A percentile compares a stretch with the other conserved stretches of the same genome.
These are phyloP conservation scores for Viola odorata DNA, from an alignment of 345 rosid genomes.

Conservation along the genomic window DNA sequence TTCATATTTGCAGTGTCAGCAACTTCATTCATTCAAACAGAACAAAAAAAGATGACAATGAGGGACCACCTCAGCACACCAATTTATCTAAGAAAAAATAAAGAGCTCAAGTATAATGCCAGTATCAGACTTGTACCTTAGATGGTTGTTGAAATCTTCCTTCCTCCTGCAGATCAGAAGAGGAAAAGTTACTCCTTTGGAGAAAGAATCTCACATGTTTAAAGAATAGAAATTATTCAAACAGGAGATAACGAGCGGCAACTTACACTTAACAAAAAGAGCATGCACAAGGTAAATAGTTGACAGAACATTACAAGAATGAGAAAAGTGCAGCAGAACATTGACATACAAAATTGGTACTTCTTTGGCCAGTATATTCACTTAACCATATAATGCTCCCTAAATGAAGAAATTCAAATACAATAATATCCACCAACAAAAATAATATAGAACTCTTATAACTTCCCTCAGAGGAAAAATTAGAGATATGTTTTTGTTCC, in stretches of 20 bases:
- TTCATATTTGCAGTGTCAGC: conserved; percentile 15
- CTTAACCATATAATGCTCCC: not conserved
- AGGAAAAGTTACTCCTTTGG: not conserved
- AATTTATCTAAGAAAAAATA: not conserved
- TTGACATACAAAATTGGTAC: not conserved
- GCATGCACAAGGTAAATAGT: not conserved
- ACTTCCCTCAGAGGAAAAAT: not conserved
- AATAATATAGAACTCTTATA: not conserved
- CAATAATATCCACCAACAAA: not conserved
- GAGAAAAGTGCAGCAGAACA: conserved; percentile 5
- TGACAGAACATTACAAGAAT: not conserved
- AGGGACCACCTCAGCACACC: not conserved
- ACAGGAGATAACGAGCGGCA: too few relatives aligned
- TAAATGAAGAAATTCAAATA: not conserved
- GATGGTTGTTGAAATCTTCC: conserved; percentile 34
- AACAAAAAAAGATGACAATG: not conserved
- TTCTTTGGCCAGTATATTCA: not conserved
- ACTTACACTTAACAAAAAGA: not conserved
- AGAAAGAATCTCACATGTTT: too few relatives aligned
- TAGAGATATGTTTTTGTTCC: too few relatives aligned
- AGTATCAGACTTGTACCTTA: conserved; percentile 24
- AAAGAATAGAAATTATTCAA: too few relatives aligned
- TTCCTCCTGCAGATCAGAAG: conserved; percentile 27
- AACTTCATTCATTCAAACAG: conserved; percentile 3
- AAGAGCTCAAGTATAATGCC: not conserved